phyloP scores from a whole-genome alignment of 2,329 filamentous ascomycete genomes.

The Xylariaceae sp. region DNA sequence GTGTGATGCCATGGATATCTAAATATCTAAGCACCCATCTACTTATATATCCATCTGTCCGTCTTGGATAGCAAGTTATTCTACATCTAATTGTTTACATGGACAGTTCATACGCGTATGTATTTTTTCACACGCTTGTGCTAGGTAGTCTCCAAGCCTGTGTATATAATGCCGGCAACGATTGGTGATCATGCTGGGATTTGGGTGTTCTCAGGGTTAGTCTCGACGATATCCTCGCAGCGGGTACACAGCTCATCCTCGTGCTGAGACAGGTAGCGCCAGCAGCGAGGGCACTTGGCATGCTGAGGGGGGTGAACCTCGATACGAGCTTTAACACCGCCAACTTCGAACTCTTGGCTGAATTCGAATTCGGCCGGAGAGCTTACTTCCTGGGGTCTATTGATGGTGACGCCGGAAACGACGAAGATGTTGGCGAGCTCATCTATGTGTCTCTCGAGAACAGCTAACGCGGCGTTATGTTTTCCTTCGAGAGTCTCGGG shows the following conservation, averaged over 20 bases:
- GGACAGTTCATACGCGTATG: not conserved
- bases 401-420: constrained; percentile 39
- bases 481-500: constrained; percentile 26
- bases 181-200: not conserved
- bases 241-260: constrained; percentile 65
- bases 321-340: constrained; percentile 36
- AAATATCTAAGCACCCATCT: too few relatives aligned
- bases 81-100: not conserved
- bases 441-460: constrained; percentile 40
- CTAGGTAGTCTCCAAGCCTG: not conserved
- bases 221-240: constrained; percentile 62
- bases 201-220: not conserved
- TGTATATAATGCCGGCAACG: not conserved
- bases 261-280: constrained; percentile 72
- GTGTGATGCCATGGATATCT: not conserved
- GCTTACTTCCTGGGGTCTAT: constrained; percentile 38
- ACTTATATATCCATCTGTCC: not conserved
- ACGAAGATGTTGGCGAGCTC: constrained; percentile 65
- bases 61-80: too few relatives aligned
- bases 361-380: constrained; percentile 29
- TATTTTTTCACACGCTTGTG: not conserved
- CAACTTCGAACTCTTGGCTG: constrained; percentile 41
- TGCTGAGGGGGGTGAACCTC: constrained; percentile 47
- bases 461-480: not conserved
- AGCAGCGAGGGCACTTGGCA: constrained; percentile 81